phyloP scores from a whole-genome alignment of 1,284 basidiomycete species.

The Microbotryum scabiosae region DNA sequence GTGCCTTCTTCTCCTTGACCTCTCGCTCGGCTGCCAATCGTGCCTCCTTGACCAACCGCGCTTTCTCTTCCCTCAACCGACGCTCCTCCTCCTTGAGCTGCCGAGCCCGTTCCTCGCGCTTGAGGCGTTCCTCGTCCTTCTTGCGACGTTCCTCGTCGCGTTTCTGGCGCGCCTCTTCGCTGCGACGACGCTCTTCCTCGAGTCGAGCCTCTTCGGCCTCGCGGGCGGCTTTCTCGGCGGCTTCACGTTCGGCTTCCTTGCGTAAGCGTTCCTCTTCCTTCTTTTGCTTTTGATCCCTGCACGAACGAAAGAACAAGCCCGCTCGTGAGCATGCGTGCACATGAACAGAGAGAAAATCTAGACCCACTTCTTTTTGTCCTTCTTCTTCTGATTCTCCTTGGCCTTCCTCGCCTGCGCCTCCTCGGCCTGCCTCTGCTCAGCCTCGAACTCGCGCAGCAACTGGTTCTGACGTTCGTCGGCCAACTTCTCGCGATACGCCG shows the following conservation, averaged over 20 bases:
- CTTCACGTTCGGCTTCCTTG: conserved; percentile 63
- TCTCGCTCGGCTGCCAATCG: conserved; percentile 47
- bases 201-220: conserved; percentile 49
- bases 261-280: conserved; percentile 82
- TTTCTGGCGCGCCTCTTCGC: conserved; percentile 61
- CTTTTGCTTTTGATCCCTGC: conserved; percentile 76
- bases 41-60: conserved; percentile 48
- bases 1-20: conserved; percentile 57
- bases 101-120: conserved; percentile 55
- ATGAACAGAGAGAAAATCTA: not conserved
- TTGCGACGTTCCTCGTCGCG: conserved; percentile 66
- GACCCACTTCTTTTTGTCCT: conserved; percentile 82
- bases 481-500: conserved; percentile 74
- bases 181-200: conserved; percentile 39
- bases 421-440: conserved; percentile 68
- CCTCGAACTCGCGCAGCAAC: conserved; percentile 77
- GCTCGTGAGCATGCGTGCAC: not conserved
- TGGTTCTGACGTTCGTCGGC: conserved; percentile 82
- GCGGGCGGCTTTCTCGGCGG: conserved; percentile 67
- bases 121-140: conserved; percentile 53
- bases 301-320: not conserved
- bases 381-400: conserved; percentile 96
- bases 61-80: conserved; percentile 49
- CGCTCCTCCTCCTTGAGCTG: conserved; percentile 49
- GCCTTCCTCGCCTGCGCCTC: conserved; percentile 89